phyloP scores from a whole-genome alignment of 352 stramenopile genomes.

The Phytophthora pini region DNA sequence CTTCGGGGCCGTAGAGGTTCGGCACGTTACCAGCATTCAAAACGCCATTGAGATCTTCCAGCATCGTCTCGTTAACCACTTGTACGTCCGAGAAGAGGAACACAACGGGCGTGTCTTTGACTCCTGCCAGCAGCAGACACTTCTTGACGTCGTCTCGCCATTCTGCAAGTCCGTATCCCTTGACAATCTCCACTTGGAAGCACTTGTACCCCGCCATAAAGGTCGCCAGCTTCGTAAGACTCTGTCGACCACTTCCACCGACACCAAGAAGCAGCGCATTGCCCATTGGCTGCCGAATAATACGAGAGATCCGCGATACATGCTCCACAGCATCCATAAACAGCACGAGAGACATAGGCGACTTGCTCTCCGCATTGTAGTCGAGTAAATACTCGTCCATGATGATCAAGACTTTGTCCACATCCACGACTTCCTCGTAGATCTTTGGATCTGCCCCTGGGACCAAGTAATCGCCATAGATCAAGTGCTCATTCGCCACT shows the following conservation, averaged over 20 bases:
- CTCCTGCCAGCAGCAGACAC: slow-evolving; percentile 87
- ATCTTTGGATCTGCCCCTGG: slow-evolving; percentile 83
- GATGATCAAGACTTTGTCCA: slow-evolving; percentile 84
- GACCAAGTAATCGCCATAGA: slow-evolving; percentile 86
- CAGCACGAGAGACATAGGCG: slow-evolving; percentile 89
- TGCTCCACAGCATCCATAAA: slow-evolving; percentile 91
- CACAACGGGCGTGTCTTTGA: slow-evolving; percentile 92
- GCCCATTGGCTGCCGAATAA: slow-evolving; percentile 85
- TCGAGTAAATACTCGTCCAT: slow-evolving; percentile 92
- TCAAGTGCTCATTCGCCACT: slow-evolving; percentile 72
- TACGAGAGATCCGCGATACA: slow-evolving; percentile 82
- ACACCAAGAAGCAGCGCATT: slow-evolving; percentile 94
- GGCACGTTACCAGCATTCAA: slow-evolving; percentile 96
- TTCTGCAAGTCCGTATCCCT: slow-evolving; percentile 93
- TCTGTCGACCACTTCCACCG: slow-evolving; percentile 93
- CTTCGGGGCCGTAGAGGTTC: slow-evolving; percentile 93
- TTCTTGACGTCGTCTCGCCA: slow-evolving; percentile 96
- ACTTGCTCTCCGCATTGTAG: slow-evolving; percentile 93
- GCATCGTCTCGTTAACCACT: slow-evolving; percentile 95
- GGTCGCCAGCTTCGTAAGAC: slow-evolving; percentile 91
- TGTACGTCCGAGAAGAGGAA: slow-evolving; percentile 96
- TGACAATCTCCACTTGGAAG: slow-evolving; percentile 96
- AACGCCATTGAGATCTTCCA: slow-evolving; percentile 95
- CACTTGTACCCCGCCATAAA: slow-evolving; percentile 95
- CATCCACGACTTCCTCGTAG: slow-evolving; percentile 90